These are phyloP conservation scores for Arabis alpina DNA, from an alignment of 345 rosid species.

Conservation along the genomic window DNA sequence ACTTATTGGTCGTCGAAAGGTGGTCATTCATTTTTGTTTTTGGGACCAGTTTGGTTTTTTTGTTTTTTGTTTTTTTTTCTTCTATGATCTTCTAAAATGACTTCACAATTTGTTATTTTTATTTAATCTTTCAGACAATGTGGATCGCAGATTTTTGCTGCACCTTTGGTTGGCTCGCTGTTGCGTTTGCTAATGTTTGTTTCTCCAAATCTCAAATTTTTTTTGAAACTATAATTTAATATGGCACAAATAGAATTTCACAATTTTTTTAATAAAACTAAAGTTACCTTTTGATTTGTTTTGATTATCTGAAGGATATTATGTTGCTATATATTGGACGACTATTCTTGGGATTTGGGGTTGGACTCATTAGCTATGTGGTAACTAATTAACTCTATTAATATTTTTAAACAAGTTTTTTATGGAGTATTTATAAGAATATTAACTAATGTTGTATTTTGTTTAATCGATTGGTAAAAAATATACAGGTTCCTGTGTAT, in stretches of 20 bases:
- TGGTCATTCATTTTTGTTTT: conserved; percentile 26
- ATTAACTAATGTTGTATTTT: background rate
- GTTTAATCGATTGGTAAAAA: background rate
- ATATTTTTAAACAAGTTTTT: no score
- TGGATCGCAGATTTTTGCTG: conserved; percentile 44
- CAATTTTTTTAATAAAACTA: no score
- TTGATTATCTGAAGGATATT: conserved; percentile 27
- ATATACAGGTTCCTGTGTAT: conserved; percentile 49
- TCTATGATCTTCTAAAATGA: background rate
- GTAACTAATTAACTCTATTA: conserved; percentile 18
- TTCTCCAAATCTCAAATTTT: background rate
- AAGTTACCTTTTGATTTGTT: background rate
- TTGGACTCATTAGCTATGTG: conserved; percentile 49
- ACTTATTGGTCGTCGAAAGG: conserved; percentile 42
- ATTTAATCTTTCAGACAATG: conserved; percentile 45
- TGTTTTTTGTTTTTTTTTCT: background rate
- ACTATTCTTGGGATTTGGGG: conserved; percentile 43
- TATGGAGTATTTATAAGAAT: background rate
- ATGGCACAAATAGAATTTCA: no score
- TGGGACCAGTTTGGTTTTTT: background rate
- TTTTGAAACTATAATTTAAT: no score
- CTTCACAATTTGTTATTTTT: conserved; percentile 9
- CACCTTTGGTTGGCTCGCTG: conserved; percentile 49
- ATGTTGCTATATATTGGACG: conserved; percentile 38
- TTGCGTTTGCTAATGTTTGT: conserved; percentile 49